Evolutionary conservation across 148 eudicot genomes (phyloP).

Genomic region (Silene conica): DNA sequence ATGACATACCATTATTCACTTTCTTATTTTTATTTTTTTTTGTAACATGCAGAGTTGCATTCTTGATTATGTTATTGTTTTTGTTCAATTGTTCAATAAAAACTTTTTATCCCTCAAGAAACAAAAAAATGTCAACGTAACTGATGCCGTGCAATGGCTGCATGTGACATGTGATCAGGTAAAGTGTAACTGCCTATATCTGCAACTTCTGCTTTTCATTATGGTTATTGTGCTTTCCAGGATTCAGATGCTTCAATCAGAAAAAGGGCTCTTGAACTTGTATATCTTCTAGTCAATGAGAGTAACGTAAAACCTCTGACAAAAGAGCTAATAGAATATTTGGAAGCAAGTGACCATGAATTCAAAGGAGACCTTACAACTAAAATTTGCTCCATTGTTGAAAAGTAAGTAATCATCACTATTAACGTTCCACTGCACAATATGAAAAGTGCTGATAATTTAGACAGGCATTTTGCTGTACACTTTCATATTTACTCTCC

Average conservation of each 20-base stretch:
- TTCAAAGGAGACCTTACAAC: constrained; percentile 89
- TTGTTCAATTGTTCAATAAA: no score
- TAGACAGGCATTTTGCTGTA: no score
- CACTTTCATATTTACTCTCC: no score
- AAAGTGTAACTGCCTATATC: neutral
- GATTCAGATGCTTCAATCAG: constrained; percentile 98
- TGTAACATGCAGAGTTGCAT: no score
- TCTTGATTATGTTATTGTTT: no score
- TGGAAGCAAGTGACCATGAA: constrained; percentile 83
- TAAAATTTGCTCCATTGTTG: constrained; percentile 94
- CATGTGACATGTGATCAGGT: neutral
- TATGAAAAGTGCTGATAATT: no score
- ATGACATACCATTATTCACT: no score
- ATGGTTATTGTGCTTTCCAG: constrained; percentile 32
- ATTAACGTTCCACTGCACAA: neutral
- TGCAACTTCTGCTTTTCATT: constrained; percentile 10
- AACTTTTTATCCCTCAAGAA: neutral
- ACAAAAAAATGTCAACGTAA: neutral
- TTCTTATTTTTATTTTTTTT: no score
- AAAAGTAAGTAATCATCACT: constrained; percentile 57
- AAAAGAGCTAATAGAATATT: constrained; percentile 81
- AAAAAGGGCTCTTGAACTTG: constrained; percentile 94
- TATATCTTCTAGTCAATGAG: constrained; percentile 92
- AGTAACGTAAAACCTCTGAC: constrained; percentile 85
- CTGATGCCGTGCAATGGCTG: neutral